These are phyloP conservation scores for Fusarium robinianum DNA, from an alignment of 2,329 filamentous ascomycete species.

Conservation along the genomic window DNA sequence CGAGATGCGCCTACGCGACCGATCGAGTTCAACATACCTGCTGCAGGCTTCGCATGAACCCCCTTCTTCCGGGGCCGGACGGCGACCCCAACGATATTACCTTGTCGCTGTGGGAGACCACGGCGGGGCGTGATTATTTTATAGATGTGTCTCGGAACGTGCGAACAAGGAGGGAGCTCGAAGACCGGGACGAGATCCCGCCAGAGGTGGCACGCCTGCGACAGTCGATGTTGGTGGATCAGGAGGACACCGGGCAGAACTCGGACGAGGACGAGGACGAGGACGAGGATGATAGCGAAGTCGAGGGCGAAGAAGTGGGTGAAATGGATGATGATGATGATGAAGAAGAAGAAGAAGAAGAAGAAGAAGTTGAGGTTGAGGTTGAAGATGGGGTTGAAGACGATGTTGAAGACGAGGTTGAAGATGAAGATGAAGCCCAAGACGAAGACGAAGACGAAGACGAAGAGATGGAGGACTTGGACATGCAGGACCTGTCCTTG, in stretches of 20 bases:
- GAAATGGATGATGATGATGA: too few species aligned
- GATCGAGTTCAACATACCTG: conserved; percentile 23
- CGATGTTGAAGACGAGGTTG: too few species aligned
- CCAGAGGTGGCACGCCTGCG: conserved; percentile 7
- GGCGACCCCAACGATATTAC: conserved; percentile 10
- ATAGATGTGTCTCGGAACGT: conserved; percentile 16
- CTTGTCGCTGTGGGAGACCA: conserved; percentile 20
- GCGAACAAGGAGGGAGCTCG: conserved; percentile 11
- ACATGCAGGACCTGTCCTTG: too few species aligned
- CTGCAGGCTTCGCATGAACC: conserved; percentile 23
- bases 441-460: too few species aligned
- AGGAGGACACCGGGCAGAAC: neutral
- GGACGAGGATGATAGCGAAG: too few species aligned
- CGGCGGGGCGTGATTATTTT: conserved; percentile 12
- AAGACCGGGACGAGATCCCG: conserved; percentile 16
- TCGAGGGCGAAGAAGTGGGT: too few species aligned
- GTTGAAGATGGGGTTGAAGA: too few species aligned
- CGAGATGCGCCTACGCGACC: conserved; percentile 21
- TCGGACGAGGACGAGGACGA: conserved; percentile 1
- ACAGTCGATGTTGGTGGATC: conserved; percentile 1
- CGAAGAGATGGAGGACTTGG: too few species aligned
- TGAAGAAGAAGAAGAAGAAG: too few species aligned
- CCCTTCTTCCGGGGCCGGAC: conserved; percentile 14
- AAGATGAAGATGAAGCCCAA: too few species aligned
- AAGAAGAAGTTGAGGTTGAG: too few species aligned